Evolutionary conservation across 2,329 filamentous ascomycete genomes (phyloP).

Genomic region (Pleurostoma richardsiae): DNA sequence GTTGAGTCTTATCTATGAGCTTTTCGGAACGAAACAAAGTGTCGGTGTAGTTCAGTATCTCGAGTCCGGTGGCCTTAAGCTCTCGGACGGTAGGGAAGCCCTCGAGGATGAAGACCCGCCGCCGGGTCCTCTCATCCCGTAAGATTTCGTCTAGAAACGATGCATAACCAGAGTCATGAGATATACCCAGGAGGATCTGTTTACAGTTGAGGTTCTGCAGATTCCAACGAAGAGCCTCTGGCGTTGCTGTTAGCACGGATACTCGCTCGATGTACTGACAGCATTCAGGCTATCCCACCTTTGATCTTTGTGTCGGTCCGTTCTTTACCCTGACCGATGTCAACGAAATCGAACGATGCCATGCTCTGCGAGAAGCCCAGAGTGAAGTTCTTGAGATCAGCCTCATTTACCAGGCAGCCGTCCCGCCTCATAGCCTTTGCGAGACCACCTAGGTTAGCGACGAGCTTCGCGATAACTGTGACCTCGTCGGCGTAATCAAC

Average conservation of each 20-base stretch:
- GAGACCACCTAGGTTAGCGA: constrained; percentile 49
- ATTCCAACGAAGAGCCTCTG: constrained; percentile 51
- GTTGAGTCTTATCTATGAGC: constrained; percentile 30
- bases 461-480: constrained; percentile 51
- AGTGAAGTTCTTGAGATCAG: constrained; percentile 51
- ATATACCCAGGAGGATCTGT: constrained; percentile 56
- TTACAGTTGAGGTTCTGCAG: constrained; percentile 57
- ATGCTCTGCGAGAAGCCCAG: constrained; percentile 55
- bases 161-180: constrained; percentile 56
- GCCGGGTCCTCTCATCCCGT: constrained; percentile 32
- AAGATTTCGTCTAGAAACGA: constrained; percentile 53
- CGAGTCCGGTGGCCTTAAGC: constrained; percentile 39
- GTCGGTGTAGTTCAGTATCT: constrained; percentile 38
- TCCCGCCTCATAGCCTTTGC: constrained; percentile 42
- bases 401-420: constrained; percentile 36
- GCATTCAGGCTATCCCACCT: constrained; percentile 33
- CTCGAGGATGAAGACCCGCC: constrained; percentile 49
- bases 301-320: constrained; percentile 55
- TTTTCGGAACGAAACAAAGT: constrained; percentile 51
- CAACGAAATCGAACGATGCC: constrained; percentile 58
- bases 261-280: background rate
- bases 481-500: constrained; percentile 43
- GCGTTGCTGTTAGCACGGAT: constrained; percentile 8
- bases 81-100: constrained; percentile 46
- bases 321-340: constrained; percentile 56